Evolutionary conservation across 2,329 filamentous ascomycete genomes (phyloP), one percentile per base, ranked within the genome.

Genomic region (Pestalotiopsis sp.): DNA sequence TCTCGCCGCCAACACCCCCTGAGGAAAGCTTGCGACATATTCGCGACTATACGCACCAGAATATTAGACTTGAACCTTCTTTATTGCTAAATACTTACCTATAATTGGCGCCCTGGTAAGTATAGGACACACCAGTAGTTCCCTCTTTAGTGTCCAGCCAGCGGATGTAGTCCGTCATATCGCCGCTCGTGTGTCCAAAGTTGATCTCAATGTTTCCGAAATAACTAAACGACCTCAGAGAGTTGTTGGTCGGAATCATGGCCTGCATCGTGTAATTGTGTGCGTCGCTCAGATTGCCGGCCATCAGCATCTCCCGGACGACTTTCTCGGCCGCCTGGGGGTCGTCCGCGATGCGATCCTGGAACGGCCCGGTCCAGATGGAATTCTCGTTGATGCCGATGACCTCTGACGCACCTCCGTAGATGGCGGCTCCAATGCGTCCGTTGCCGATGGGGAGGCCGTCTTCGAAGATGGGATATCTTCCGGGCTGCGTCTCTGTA

Each of bases 391-490:
- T 86, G 14, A 86, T 75, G 36, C 80, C 75, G 3, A 85, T 72
- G 52, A 82, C 77, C 41, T 70, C 68, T 7, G 58, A 78, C 13
- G 78, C 74, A 13, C 81, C 79, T 5, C 84, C 84, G 69, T 82
- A 81, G 31, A 86, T 71, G 79, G 85, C 85, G 3, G 73, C 76
- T 4, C 76, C 78, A 1, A 80, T 68, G 20, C 84, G 79, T 12
- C 85, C 84, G 71, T 87, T 87, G 2, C 85, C 84, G 67, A 87
- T 79, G 1, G 85, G 84, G 0, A 86, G 75, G 3, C 45, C 45
- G n/a, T 52, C 45, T 52, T 52, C 45, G 1, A 52, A 52, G 2
- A 52, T n/a, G 7, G 45, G 45, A 20, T 52, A 52, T 9, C 45
- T 17, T 52, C 45, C 45, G 17, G 45, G 45, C 17, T 52, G 45